Percentiles rank a stretch among this genome's conserved stretches.
Conservation (phyloP, 192 early-diverging fungal genomes). For the Gigaspora rosea region DNA sequence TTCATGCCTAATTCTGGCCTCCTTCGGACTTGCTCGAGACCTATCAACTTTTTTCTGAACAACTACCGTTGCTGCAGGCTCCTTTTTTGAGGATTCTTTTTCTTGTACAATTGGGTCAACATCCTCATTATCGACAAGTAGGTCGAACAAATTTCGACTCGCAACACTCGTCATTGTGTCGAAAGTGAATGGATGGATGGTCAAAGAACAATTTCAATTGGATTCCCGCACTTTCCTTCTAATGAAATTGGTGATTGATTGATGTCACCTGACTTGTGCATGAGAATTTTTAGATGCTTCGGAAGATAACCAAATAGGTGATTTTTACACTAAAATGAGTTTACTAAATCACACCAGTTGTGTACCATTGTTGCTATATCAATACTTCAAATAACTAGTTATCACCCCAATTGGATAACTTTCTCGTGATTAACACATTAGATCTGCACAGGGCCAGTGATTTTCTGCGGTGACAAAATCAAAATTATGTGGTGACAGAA, state of each 20-base stretch:
- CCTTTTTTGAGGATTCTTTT: background rate
- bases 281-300: too few relatives aligned
- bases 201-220: background rate
- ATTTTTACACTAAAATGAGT: too few relatives aligned
- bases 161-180: constrained; percentile 18
- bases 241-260: background rate
- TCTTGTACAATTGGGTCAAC: background rate
- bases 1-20: constrained; percentile 35
- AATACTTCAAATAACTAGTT: too few relatives aligned
- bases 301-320: too few relatives aligned
- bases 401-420: too few relatives aligned
- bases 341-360: too few relatives aligned
- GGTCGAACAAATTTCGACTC: constrained; percentile 20
- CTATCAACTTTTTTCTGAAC: constrained; percentile 31
- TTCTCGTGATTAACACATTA: too few relatives aligned
- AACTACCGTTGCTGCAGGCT: background rate
- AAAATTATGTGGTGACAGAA: too few relatives aligned
- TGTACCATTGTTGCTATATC: too few relatives aligned
- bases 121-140: constrained; percentile 16
- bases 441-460: too few relatives aligned
- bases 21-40: constrained; percentile 31
- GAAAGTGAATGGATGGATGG: constrained; percentile 23
- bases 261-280: too few relatives aligned
- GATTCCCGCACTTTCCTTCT: constrained; percentile 28
- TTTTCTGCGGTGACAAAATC: too few relatives aligned